Conservation (phyloP, 257 asterid species). For the Ligustrum vulgare region DNA sequence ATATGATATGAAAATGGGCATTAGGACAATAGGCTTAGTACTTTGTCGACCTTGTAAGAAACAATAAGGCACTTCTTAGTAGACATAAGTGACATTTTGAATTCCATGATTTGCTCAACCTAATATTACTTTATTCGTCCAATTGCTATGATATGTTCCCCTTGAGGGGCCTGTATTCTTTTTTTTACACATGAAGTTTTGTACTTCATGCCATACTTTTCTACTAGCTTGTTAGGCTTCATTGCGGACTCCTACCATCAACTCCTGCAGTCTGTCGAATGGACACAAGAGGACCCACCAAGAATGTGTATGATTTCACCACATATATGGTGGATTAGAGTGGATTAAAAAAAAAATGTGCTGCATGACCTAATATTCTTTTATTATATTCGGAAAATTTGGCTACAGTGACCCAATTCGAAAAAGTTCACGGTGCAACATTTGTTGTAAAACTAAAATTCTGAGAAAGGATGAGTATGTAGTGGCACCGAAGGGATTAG, state of each 20-base stretch:
- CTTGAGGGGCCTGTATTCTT: slow-evolving; percentile 20
- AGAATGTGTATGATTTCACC: slow-evolving; percentile 18
- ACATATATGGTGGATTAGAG: not conserved
- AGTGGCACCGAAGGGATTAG: no score
- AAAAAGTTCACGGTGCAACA: no score
- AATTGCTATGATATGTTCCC: slow-evolving; percentile 49
- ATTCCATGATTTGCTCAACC: slow-evolving; percentile 32
- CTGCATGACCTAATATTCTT: no score
- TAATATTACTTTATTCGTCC: slow-evolving; percentile 34
- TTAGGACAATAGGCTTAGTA: slow-evolving; percentile 26
- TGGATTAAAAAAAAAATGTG: no score
- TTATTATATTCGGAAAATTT: no score
- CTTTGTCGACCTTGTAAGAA: slow-evolving; percentile 45
- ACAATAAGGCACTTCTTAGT: slow-evolving; percentile 17
- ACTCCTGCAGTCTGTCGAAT: slow-evolving; percentile 13
- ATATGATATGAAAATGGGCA: not conserved
- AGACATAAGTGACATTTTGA: slow-evolving; percentile 5
- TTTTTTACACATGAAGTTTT: not conserved
- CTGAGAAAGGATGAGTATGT: no score
- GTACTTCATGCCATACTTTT: slow-evolving; percentile 7
- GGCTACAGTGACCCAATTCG: no score
- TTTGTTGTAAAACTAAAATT: no score
- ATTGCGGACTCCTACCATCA: slow-evolving; percentile 20
- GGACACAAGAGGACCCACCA: slow-evolving; percentile 21
- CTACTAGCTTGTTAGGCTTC: slow-evolving; percentile 29